A percentile compares a stretch with the other conserved stretches of the same genome.
Evolutionary conservation across 73 alveolate species (phyloP).

Genomic region (Uronychia binucleata): DNA sequence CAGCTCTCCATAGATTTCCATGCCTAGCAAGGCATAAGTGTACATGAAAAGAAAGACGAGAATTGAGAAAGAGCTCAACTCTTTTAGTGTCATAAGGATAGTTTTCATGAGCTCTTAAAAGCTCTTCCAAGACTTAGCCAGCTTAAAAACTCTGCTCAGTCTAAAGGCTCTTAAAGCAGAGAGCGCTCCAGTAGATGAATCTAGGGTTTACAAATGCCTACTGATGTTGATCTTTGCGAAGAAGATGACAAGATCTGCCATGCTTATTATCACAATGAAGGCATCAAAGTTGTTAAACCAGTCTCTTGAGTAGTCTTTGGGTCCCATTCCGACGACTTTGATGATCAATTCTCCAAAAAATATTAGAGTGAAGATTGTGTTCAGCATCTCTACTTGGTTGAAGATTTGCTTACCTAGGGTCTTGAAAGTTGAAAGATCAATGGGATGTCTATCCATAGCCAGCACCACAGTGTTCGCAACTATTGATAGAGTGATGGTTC

Average conservation of each 20-base stretch:
- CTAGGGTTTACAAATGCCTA: background rate
- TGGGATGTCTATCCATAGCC: constrained; percentile 65
- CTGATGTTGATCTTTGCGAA: constrained; percentile 15
- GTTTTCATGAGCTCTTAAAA: constrained; percentile 44
- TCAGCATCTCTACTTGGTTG: constrained; percentile 17
- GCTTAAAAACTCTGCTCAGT: constrained; percentile 56
- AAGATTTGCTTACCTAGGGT: constrained; percentile 17
- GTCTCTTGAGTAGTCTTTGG: constrained; percentile 31
- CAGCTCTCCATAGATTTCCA: constrained; percentile 57
- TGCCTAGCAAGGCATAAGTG: constrained; percentile 54
- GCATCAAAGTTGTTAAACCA: constrained; percentile 58
- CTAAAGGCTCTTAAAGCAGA: constrained; percentile 66
- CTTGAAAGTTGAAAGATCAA: background rate
- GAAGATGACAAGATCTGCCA: constrained; percentile 72
- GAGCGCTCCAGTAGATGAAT: constrained; percentile 34
- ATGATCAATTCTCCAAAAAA: constrained; percentile 45
- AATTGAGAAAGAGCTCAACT: constrained; percentile 50
- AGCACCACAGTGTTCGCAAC: constrained; percentile 57
- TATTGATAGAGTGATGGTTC: background rate
- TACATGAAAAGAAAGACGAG: constrained; percentile 57
- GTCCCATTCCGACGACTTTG: constrained; percentile 48
- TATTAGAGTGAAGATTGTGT: constrained; percentile 36
- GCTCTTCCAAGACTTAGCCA: constrained; percentile 65
- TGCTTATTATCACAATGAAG: constrained; percentile 73
- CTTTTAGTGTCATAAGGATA: constrained; percentile 46